Evolutionary conservation across 257 asterid species (phyloP).

Genomic region (Solanum lignicaule): DNA sequence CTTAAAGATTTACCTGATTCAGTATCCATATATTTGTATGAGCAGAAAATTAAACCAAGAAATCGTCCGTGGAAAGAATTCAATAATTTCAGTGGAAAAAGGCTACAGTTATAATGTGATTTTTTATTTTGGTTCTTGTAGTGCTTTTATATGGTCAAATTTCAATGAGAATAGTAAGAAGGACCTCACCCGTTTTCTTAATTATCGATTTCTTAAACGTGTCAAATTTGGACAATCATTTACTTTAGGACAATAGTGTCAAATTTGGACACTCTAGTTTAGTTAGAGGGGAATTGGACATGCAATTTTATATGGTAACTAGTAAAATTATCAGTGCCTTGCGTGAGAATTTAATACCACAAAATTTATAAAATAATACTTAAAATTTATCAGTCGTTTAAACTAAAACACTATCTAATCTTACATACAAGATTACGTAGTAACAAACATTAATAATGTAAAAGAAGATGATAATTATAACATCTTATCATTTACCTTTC

Average conservation of each 20-base stretch:
- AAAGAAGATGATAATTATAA: too few species aligned
- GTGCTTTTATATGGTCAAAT: neutral
- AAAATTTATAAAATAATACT: too few species aligned
- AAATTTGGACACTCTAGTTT: too few species aligned
- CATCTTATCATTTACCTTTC: too few species aligned
- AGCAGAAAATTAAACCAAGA: neutral
- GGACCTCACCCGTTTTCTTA: neutral
- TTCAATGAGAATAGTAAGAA: neutral
- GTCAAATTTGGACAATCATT: neutral
- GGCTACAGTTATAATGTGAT: neutral
- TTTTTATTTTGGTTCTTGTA: neutral
- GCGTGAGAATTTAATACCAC: too few species aligned
- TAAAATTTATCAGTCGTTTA: too few species aligned
- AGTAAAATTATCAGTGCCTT: too few species aligned
- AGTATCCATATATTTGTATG: neutral
- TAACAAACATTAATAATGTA: too few species aligned
- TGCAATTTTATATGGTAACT: too few species aligned
- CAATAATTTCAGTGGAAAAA: neutral
- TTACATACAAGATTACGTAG: too few species aligned
- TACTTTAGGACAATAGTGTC: neutral
- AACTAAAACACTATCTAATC: too few species aligned
- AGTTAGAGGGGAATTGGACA: too few species aligned
- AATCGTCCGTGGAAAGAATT: neutral
- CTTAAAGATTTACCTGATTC: constrained; percentile 2
- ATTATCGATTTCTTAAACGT: neutral